Base-by-base conservation (phyloP, 2,329 filamentous ascomycete species). In the Arthrobotrys sinensis region DNA sequence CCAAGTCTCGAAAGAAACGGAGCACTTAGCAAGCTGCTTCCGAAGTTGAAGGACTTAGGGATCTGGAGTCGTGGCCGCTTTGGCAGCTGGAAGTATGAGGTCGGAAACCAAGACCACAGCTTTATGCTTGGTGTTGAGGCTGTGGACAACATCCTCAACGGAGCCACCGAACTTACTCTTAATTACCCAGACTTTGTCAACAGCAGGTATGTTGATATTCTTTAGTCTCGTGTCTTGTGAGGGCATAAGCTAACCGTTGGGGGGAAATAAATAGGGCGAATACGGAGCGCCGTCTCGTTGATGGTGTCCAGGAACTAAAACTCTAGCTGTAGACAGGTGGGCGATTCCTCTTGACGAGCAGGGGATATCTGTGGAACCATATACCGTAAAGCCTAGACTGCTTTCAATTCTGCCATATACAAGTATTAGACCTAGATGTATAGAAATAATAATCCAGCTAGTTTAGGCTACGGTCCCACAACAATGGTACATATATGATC, bases 151-250 rank as follows among this genome's bases (percentile, higher is more conserved):
- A 93, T 97, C 83, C 90, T 94, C 85, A 94, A 91, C 85, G 94
- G 94, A 81, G 91, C 93, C 43, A 92, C 94, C 53, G 94, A 97
- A 88, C 87, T 97, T 83, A 97, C 94, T 36, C 90, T 97, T 84
- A 97, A 97, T 89, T 96, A 97, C 88, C 94, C 94, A 77, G 94
- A 97, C 86, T 97, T 97, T 84, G 94, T 97, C 88, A 97, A 97
- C 36, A 67, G 63, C 64, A 83, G 87, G 87, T 79, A 68, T 16
- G 62, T 55, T n/a, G 28, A 28, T 38, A n/a, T n/a, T 28, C 10
- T 16, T 62, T 38, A 8, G 43, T 48, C 19, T 52, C 19, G 48
- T 8, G 6, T n/a, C 34, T 43, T 6, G 28, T 14, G 14, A 14
- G 4, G 1, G 11, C n/a, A 10, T 1, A 53, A 40, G 36, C 32